Percentiles rank a stretch among this genome's conserved stretches.
These are phyloP conservation scores for Neonectria neomacrospora DNA, from an alignment of 2,329 filamentous ascomycete genomes.

Conservation along the genomic window DNA sequence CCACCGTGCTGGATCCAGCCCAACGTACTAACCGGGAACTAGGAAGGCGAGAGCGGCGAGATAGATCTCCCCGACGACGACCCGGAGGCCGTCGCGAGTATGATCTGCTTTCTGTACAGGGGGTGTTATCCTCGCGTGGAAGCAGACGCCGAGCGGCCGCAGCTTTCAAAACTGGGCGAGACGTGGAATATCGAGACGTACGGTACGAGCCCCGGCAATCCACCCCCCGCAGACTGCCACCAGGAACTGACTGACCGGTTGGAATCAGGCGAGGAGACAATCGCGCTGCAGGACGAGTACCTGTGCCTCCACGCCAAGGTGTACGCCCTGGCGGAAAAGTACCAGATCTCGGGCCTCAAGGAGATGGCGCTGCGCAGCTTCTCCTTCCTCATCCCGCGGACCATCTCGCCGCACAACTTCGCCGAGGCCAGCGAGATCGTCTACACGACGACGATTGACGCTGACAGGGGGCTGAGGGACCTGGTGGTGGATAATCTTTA, in stretches of 20 bases:
- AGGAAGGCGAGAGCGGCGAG: conserved; percentile 17
- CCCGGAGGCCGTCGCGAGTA: conserved; percentile 14
- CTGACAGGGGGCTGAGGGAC: conserved; percentile 15
- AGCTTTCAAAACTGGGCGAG: conserved; percentile 4
- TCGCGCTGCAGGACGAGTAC: conserved; percentile 20
- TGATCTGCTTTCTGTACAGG: conserved; percentile 22
- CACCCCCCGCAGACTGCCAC: too few species aligned
- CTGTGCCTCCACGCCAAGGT: conserved; percentile 26
- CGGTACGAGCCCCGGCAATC: neutral
- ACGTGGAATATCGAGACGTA: conserved; percentile 1
- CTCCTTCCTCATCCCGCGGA: conserved; percentile 12
- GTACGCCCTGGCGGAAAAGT: conserved; percentile 24
- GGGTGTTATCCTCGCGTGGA: conserved; percentile 15
- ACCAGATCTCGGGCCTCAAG: conserved; percentile 18
- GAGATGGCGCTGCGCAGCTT: conserved; percentile 17
- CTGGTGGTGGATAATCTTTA: conserved; percentile 13
- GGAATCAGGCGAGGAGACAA: conserved; percentile 8
- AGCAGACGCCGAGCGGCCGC: conserved; percentile 4
- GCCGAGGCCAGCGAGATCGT: conserved; percentile 16
- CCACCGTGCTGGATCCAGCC: too few species aligned
- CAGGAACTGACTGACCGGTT: neutral
- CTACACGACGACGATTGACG: conserved; percentile 18
- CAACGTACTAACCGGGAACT: neutral
- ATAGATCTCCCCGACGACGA: conserved; percentile 26
- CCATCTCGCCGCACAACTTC: conserved; percentile 19